These are phyloP conservation scores for Pseudogymnoascus sp. DNA, from an alignment of 2,329 filamentous ascomycete species.

Conservation along the genomic window DNA sequence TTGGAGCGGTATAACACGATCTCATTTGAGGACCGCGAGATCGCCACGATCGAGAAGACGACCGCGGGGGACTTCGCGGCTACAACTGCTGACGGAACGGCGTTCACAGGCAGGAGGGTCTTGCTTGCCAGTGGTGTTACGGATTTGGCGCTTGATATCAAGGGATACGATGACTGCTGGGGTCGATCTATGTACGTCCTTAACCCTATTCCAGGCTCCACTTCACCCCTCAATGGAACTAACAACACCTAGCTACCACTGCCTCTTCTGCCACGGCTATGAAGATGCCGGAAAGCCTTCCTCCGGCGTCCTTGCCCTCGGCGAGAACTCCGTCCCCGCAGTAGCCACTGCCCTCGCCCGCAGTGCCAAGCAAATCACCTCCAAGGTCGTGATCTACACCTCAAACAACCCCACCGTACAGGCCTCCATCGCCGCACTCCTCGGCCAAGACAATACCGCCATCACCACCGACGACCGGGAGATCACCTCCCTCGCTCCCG, in stretches of 20 bases:
- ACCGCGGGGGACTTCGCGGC: conserved; percentile 30
- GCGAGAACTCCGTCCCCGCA: conserved; percentile 25
- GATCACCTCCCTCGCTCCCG: background rate
- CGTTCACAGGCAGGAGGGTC: conserved; percentile 44
- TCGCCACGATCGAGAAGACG: conserved; percentile 3
- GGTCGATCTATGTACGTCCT: conserved; percentile 21
- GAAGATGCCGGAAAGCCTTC: conserved; percentile 44
- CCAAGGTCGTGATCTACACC: conserved; percentile 44
- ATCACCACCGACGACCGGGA: background rate
- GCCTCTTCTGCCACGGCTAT: conserved; percentile 34
- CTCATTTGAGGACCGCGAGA: conserved; percentile 24
- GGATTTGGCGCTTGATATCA: conserved; percentile 44
- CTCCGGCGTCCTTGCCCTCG: conserved; percentile 40
- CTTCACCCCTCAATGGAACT: background rate
- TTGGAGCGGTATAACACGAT: conserved; percentile 31
- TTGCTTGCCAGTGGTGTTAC: conserved; percentile 47
- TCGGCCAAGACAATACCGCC: background rate
- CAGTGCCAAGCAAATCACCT: conserved; percentile 38
- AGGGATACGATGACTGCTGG: conserved; percentile 51
- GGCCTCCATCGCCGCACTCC: background rate
- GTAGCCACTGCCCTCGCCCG: conserved; percentile 35
- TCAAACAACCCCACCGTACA: conserved; percentile 31
- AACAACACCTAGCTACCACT: conserved; percentile 4
- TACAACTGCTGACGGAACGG: conserved; percentile 34
- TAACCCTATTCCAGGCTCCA: background rate